Evolutionary conservation across 2,329 filamentous ascomycete species (phyloP).

Genomic region (Penicillium sp.): DNA sequence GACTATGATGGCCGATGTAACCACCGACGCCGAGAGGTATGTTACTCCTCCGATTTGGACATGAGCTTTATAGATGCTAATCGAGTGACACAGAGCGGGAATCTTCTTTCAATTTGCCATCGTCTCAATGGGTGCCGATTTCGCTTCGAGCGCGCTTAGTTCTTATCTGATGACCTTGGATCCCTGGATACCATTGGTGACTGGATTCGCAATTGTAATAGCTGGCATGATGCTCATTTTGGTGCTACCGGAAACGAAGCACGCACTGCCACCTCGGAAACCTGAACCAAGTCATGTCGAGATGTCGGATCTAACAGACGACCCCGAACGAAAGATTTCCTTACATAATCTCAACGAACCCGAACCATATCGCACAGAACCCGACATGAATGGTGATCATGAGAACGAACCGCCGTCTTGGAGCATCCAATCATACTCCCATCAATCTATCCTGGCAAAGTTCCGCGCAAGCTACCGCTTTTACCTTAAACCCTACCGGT

Average conservation of each 20-base stretch:
- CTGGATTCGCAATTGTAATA: slow-evolving; percentile 37
- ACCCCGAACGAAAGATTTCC: slow-evolving; percentile 17
- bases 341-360: slow-evolving; percentile 6
- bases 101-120: slow-evolving; percentile 46
- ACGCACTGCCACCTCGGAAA: slow-evolving; percentile 22
- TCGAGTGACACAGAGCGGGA: slow-evolving; percentile 29
- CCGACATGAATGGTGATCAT: slow-evolving; percentile 17
- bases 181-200: slow-evolving; percentile 43
- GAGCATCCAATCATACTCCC: slow-evolving; percentile 16
- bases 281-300: slow-evolving; percentile 27
- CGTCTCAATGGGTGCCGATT: slow-evolving; percentile 42
- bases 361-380: slow-evolving; percentile 18
- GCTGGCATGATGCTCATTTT: slow-evolving; percentile 36
- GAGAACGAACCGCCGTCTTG: slow-evolving; percentile 17
- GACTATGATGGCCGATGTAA: slow-evolving; percentile 55
- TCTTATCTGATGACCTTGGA: slow-evolving; percentile 44
- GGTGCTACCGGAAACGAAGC: slow-evolving; percentile 43
- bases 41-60: background rate
- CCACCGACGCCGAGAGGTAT: slow-evolving; percentile 47
- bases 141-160: slow-evolving; percentile 40
- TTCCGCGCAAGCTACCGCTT: slow-evolving; percentile 25
- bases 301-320: slow-evolving; percentile 29
- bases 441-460: slow-evolving; percentile 17
- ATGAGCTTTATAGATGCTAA: slow-evolving; percentile 21
- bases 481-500: slow-evolving; percentile 40